Base-by-base conservation (phyloP, 2,329 filamentous ascomycete species). In the Ophiobolus disseminans region DNA sequence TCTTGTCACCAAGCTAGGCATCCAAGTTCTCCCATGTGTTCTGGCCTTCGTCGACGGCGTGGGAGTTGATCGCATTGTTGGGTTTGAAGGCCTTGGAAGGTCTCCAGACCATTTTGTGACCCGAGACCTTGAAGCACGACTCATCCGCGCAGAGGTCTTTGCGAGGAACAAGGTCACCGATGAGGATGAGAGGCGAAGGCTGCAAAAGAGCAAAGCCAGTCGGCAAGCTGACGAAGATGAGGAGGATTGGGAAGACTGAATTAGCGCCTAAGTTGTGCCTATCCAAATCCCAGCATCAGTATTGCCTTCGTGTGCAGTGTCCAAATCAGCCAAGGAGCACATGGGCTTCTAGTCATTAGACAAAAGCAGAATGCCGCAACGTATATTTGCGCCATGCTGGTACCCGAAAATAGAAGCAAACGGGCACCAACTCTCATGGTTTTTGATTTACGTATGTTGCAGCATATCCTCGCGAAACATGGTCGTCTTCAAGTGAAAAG, bases 21-120 rank as follows among this genome's bases (percentile, higher is more conserved):
- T 85, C 14, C 77, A 84, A 58, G 81, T 85, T 2, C 67, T 85
- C 32, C 82, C 82, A 4, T 85, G 82, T 59, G 80, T 85, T 14
- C 76, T 85, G 40, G 76, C 78, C 3, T 85, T 84, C 60, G 73
- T 82, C 17, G 78, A 83, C 57, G 82, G 82, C 6, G 73, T 81
- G 37, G 75, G 78, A 34, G 78, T 78, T 28, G 82, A 84, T 59
- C 74, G 82, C 20, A 80, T 85, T 26, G 74, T 85, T 46, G 82
- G 82, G 1, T 85, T 85, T 56, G 82, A 84, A 57, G 82, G 82
- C 2, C 69, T 85, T 8, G 80, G 81, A 11, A 76, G 78, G 49
- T 79, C 76, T 34, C 67, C 74, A 23, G 81, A 85, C 58, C 78
- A 69, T 3, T 83, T 85, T 58, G 81, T 77, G 1, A 80, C 80